Evolutionary conservation across 164 flowering plant genomes (phyloP), one percentile per base, ranked within the genome.

Genomic region (Berberis thunbergii): DNA sequence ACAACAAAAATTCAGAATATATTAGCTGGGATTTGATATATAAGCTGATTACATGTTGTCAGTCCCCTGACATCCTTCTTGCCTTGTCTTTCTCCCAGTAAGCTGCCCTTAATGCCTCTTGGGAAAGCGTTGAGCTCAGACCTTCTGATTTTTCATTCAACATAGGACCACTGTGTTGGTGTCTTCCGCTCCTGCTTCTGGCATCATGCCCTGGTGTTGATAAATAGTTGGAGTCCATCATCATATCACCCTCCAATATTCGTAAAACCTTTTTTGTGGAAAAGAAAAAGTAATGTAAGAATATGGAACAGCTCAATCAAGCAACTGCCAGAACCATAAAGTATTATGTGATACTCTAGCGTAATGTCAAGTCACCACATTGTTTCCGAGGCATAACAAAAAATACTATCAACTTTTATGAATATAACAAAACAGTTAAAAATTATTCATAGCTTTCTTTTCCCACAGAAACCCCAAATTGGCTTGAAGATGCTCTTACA

Each of bases 221-320:
- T 62, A 65, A 39, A 64, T 64, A 80, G 67, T 74, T 83, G 5
- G 83, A 55, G 45, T 87, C 97, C 73, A 84, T 72, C 49, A 86
- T 71, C 84, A 82, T 70, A 74, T 90, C 95, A n/a, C 95, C 95
- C 72, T 87, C 91, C 60, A 90, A 74, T 61, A 87, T 80, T 0
- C 92, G 87, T 0, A 90, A 75, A 54, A 90, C 92, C 97, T 90
- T 54, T 54, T 50, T 40, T 39, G 12, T 45, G 6, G 60, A 0
- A 66, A 57, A 62, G 49, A 2, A 13, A 59, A 61, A 50, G 4
- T 46, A 13, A 6, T 13, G 10, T 40, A 42, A 61, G 10, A 61
- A 61, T 61, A 26, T 46, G 2, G 41, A 5, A 64, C 2, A 38
- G 26, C 26, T 26, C 26, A 62, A 26, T 2, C 40, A 2, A n/a